Evolutionary conservation across 306 rosid species (phyloP), one percentile per base, ranked within the genome.

Genomic region (Cucurbita moschata): DNA sequence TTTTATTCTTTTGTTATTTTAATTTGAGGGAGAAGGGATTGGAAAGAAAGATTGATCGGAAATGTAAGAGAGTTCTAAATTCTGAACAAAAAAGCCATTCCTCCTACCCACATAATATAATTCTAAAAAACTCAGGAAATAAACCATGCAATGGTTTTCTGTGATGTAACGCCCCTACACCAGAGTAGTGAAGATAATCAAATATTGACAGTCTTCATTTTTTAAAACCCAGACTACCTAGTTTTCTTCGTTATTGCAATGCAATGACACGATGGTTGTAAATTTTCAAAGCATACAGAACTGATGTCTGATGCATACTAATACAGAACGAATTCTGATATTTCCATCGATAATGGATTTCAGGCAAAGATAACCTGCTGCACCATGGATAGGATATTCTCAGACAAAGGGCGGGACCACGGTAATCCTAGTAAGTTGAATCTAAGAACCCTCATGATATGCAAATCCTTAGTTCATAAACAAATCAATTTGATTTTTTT

Each of bases 311-410:
- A 15, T 72, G 43, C 10, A 21, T 43, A 56, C 18, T 42, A n/a
- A 50, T 30, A 6, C 46, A 26, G 13, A 71, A n/a, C 0, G 10
- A 30, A 35, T 70, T 14, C 5, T n/a, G 47, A 55, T 57, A 39
- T 44, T 42, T 57, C 4, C 60, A 23, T 43, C 42, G 18, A 54
- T 38, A 43, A 79, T 77, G 78, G 44, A 59, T 82, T 83, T 80
- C 91, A 91, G 99, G 96, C 91, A 79, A 94, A 85, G 83, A 82
- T 94, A 80, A 88, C 89, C 77, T 91, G 95, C 85, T 87, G 97
- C 81, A 86, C 92, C 7, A 83, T 85, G 76, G 99, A 94, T 82
- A 81, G 75, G 99, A 94, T 82, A 81, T 94, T 77, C 89, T 94
- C 79, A 94, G 90, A 88, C 97, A 3, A 26, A 26, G 26, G 1